Conservation (phyloP, 2,329 filamentous ascomycete genomes). For the Coniochaeta pulveracea region DNA sequence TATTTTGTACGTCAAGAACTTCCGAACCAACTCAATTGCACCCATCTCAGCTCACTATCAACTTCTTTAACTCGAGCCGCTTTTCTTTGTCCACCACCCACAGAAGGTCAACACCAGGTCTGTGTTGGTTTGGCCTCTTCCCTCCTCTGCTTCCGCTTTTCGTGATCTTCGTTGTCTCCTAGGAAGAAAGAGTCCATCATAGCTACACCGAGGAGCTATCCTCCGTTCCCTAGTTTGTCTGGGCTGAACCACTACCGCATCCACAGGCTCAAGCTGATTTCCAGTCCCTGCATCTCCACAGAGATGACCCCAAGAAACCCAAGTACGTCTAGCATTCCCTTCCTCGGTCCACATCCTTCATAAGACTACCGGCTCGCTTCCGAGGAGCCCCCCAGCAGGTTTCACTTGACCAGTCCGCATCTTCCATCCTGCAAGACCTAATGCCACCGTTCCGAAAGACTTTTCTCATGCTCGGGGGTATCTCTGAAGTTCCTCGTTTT, state of each 20-base stretch:
- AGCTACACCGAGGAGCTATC: not conserved
- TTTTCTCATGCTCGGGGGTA: constrained; percentile 6
- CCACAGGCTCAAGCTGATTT: not conserved
- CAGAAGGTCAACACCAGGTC: not conserved
- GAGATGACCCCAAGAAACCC: not conserved
- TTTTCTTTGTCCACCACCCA: constrained; percentile 2
- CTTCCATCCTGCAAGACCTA: constrained; percentile 1
- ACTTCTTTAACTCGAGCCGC: constrained; percentile 1
- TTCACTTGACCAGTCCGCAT: constrained; percentile 1
- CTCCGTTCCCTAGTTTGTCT: not conserved
- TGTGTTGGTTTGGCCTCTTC: constrained; percentile 2
- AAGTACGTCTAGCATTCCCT: not conserved
- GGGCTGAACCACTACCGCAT: not conserved
- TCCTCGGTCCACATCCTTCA: constrained; percentile 2
- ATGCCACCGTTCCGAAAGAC: constrained; percentile 1
- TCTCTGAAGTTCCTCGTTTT: constrained; percentile 8
- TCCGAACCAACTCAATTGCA: constrained; percentile 3
- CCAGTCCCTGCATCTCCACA: not conserved
- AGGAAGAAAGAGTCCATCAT: constrained; percentile 2
- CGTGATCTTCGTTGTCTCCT: constrained; percentile 2
- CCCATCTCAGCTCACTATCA: constrained; percentile 5
- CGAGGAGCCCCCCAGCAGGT: constrained; percentile 1
- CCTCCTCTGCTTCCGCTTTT: constrained; percentile 1
- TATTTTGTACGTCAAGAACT: too few relatives aligned
- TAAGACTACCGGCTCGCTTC: constrained; percentile 2